Evolutionary conservation across 257 asterid species (phyloP).

Genomic region (Paulownia fortunei): DNA sequence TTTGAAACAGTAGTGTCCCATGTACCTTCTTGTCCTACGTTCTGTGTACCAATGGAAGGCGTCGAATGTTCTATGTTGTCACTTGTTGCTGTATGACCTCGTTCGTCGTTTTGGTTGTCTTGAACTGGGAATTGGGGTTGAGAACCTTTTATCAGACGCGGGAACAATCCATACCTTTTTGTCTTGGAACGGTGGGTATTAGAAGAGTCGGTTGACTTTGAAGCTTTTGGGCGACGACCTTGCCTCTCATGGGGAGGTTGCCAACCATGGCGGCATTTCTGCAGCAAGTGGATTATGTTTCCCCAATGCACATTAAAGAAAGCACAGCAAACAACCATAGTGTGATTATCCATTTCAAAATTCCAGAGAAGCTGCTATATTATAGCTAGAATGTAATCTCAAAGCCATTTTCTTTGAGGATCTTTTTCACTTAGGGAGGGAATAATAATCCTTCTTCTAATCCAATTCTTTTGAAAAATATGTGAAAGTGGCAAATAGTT

Average conservation of each 20-base stretch:
- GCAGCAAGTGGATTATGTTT: background rate
- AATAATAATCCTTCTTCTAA: too few relatives aligned
- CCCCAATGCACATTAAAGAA: background rate
- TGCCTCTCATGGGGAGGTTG: conserved; percentile 15
- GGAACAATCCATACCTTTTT: conserved; percentile 26
- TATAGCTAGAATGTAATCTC: background rate
- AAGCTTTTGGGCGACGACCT: background rate
- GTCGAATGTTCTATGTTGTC: background rate
- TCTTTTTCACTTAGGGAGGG: too few relatives aligned
- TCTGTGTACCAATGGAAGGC: background rate
- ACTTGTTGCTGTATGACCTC: background rate
- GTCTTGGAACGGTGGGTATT: background rate
- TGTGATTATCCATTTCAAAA: too few relatives aligned
- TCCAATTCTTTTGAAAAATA: too few relatives aligned
- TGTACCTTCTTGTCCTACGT: background rate
- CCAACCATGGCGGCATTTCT: conserved; percentile 44
- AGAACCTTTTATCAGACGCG: background rate
- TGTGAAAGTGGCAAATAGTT: too few relatives aligned
- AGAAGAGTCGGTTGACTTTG: background rate
- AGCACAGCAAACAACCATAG: background rate
- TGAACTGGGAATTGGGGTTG: background rate
- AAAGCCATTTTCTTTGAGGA: too few relatives aligned
- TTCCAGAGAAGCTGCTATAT: background rate
- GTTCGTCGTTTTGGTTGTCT: background rate
- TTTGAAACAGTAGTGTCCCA: background rate